Conservation (phyloP, 257 asterid species). For the Solanum pimpinellifolium region DNA sequence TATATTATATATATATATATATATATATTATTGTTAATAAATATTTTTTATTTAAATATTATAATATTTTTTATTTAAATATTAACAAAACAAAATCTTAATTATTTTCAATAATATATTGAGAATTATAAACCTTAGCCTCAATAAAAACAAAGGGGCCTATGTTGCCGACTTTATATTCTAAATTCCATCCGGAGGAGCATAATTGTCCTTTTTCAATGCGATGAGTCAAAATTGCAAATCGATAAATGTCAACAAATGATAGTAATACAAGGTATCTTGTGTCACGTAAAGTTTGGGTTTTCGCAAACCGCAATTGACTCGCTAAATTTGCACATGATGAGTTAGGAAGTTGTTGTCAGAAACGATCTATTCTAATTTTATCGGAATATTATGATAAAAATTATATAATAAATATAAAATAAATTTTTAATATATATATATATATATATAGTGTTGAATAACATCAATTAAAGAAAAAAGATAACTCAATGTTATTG, state of each 20-base stretch:
- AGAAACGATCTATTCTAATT: not conserved
- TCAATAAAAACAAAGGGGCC: not conserved
- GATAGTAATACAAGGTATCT: not conserved
- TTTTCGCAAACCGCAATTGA: not conserved
- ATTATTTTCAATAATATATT: not conserved
- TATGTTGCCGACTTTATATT: not conserved
- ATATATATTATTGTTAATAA: no score
- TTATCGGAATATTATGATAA: rapidly evolving
- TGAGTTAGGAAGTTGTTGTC: not conserved
- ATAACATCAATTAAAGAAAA: no score
- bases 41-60: no score
- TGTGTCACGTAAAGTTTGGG: not conserved
- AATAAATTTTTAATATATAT: rapidly evolving
- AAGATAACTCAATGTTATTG: not conserved
- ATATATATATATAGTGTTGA: no score
- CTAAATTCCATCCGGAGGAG: not conserved
- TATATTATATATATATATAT: no score
- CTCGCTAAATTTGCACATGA: not conserved
- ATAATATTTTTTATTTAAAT: no score
- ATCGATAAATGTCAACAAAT: not conserved
- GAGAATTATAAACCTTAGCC: not conserved
- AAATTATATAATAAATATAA: no score
- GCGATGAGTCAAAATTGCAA: not conserved
- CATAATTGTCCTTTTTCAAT: not conserved
- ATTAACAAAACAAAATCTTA: no score